phyloP scores from a whole-genome alignment of 768 basidiomycete genomes.

The Suillus ampliporus region DNA sequence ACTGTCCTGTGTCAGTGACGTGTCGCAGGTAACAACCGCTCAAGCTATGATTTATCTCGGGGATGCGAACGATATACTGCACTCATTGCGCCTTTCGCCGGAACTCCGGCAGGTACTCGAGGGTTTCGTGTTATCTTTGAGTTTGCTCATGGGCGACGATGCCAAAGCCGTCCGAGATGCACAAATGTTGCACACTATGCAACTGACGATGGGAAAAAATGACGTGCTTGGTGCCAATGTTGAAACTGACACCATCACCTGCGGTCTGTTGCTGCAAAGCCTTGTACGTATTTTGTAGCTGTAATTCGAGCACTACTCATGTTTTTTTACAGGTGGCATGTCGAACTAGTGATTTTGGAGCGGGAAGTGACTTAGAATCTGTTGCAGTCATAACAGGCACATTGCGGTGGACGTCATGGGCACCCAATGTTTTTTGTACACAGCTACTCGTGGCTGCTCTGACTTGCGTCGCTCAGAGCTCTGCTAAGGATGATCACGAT shows the following conservation, averaged over 20 bases:
- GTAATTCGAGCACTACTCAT: slow-evolving; percentile 9
- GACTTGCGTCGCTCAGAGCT: slow-evolving; percentile 62
- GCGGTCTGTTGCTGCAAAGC: slow-evolving; percentile 64
- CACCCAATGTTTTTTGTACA: slow-evolving; percentile 66
- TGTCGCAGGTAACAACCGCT: slow-evolving; percentile 63
- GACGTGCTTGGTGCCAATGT: slow-evolving; percentile 62
- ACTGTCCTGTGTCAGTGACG: slow-evolving; percentile 62
- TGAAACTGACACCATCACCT: slow-evolving; percentile 68
- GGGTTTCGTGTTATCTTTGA: slow-evolving; percentile 60
- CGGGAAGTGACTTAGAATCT: slow-evolving; percentile 59
- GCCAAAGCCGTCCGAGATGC: slow-evolving; percentile 72
- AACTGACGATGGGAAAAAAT: slow-evolving; percentile 60
- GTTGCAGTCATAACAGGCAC: slow-evolving; percentile 59
- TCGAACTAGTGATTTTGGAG: slow-evolving; percentile 65
- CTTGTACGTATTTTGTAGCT: slow-evolving; percentile 50
- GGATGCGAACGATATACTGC: slow-evolving; percentile 60
- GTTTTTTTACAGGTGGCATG: slow-evolving; percentile 52
- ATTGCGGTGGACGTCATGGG: slow-evolving; percentile 68
- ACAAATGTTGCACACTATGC: slow-evolving; percentile 70
- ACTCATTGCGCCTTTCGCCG: slow-evolving; percentile 55
- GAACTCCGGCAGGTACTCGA: slow-evolving; percentile 64
- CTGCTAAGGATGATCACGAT: slow-evolving; percentile 36
- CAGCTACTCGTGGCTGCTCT: slow-evolving; percentile 70
- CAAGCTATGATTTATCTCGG: slow-evolving; percentile 57
- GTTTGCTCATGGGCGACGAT: slow-evolving; percentile 69